A percentile compares a stretch with the other conserved stretches of the same genome.
Conservation (phyloP, 345 rosid species). For the Heritiera fomes region DNA sequence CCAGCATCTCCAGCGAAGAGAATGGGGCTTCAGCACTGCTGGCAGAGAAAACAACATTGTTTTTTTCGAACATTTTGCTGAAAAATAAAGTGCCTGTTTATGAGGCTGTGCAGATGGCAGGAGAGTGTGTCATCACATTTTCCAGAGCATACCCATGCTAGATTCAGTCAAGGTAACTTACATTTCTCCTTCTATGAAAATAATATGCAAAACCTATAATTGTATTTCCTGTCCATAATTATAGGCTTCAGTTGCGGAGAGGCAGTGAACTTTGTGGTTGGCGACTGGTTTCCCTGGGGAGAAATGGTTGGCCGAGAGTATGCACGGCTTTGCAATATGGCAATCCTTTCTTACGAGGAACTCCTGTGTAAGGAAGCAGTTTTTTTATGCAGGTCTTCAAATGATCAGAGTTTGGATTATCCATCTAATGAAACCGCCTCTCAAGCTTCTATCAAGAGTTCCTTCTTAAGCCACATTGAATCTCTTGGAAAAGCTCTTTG, state of each 20-base stretch:
- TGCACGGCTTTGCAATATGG: slow-evolving; percentile 38
- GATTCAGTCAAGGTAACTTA: slow-evolving; percentile 64
- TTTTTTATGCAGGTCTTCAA: slow-evolving; percentile 27
- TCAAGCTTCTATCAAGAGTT: slow-evolving; percentile 31
- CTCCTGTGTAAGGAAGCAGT: slow-evolving; percentile 61
- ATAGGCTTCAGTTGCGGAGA: too few species aligned
- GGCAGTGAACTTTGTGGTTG: too few species aligned
- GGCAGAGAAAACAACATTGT: slow-evolving; percentile 58
- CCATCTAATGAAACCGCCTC: too few species aligned
- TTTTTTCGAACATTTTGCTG: slow-evolving; percentile 56
- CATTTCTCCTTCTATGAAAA: too few species aligned
- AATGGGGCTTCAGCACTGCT: slow-evolving; percentile 56
- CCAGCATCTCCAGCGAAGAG: slow-evolving; percentile 38
- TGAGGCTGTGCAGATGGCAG: slow-evolving; percentile 65
- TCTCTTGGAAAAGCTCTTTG: not conserved
- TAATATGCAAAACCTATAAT: too few species aligned
- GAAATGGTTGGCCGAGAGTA: too few species aligned
- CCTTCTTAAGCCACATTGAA: slow-evolving; percentile 28
- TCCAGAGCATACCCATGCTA: slow-evolving; percentile 71
- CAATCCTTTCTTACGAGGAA: slow-evolving; percentile 59
- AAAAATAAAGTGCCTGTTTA: slow-evolving; percentile 55
- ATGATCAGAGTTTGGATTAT: too few species aligned
- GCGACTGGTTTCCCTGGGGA: too few species aligned
- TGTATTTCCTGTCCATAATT: too few species aligned
- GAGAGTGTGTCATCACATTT: slow-evolving; percentile 61